Conservation (phyloP, 768 basidiomycete genomes). For the Bullera alba region DNA sequence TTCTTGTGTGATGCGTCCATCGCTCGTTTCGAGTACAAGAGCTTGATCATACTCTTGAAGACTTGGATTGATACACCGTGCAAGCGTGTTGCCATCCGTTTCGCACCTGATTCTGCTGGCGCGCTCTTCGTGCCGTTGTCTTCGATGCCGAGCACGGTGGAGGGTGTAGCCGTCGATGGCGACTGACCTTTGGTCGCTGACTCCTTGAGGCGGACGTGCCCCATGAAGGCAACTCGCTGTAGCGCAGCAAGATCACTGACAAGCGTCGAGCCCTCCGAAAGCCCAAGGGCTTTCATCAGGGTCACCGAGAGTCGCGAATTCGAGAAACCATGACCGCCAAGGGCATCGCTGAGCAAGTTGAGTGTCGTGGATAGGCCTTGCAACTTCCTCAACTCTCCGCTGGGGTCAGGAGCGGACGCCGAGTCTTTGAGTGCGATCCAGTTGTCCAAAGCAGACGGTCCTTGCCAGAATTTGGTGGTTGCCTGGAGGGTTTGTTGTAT, state of each 20-base stretch:
- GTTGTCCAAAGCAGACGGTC: conserved; percentile 1
- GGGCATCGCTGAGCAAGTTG: conserved; percentile 77
- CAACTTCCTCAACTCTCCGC: conserved; percentile 56
- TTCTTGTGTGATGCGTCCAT: conserved; percentile 68
- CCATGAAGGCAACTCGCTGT: conserved; percentile 77
- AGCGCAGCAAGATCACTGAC: conserved; percentile 67
- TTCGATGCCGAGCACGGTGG: conserved; percentile 14
- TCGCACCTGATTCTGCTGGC: conserved; percentile 48
- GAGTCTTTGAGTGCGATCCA: conserved; percentile 42
- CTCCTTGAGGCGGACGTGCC: conserved; percentile 52
- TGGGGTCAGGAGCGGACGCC: conserved; percentile 53
- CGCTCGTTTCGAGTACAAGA: conserved; percentile 70
- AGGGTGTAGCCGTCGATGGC: conserved; percentile 47
- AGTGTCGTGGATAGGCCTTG: conserved; percentile 44
- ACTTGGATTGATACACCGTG: conserved; percentile 71
- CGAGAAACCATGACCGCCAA: conserved; percentile 71
- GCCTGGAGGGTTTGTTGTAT: conserved; percentile 27
- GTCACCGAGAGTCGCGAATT: conserved; percentile 70
- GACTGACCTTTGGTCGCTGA: conserved; percentile 51
- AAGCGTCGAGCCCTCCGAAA: conserved; percentile 57
- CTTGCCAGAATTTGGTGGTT: conserved; percentile 46
- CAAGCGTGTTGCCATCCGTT: conserved; percentile 70
- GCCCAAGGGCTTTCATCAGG: conserved; percentile 68
- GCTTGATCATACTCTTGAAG: conserved; percentile 80
- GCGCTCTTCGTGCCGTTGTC: conserved; percentile 29